Conservation (phyloP, 352 stramenopile genomes). For the Pythium dissimile region DNA sequence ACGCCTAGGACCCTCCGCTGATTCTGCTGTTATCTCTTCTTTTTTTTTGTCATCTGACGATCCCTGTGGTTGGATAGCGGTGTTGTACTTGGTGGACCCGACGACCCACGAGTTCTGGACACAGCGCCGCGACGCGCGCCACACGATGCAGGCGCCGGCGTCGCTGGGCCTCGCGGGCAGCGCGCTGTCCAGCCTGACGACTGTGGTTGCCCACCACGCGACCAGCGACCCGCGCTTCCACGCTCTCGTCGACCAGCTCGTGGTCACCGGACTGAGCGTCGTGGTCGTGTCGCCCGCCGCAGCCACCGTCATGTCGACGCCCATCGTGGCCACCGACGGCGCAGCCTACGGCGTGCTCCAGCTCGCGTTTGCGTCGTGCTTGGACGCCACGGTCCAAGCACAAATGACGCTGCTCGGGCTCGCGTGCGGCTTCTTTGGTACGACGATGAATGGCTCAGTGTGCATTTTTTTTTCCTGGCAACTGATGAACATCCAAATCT, state of each 20-base stretch:
- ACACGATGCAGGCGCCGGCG: conserved; percentile 37
- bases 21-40: too few species aligned
- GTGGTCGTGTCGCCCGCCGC: background rate
- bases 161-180: conserved; percentile 55
- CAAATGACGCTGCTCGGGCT: conserved; percentile 29
- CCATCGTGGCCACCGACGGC: conserved; percentile 43
- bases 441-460: background rate
- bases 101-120: conserved; percentile 67
- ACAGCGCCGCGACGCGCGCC: conserved; percentile 36
- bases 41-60: background rate
- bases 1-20: too few species aligned
- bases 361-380: conserved; percentile 28
- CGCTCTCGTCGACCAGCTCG: conserved; percentile 62
- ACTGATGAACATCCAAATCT: too few species aligned
- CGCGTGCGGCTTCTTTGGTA: conserved; percentile 47
- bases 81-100: conserved; percentile 63
- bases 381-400: background rate
- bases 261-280: conserved; percentile 23
- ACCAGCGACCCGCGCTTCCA: conserved; percentile 49
- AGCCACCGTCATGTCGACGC: conserved; percentile 37
- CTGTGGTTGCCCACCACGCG: conserved; percentile 37
- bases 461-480: background rate
- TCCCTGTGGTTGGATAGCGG: conserved; percentile 16
- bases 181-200: conserved; percentile 34
- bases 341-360: conserved; percentile 51